Base-by-base conservation (phyloP, 2,329 filamentous ascomycete species). In the Zasmidium angulare region DNA sequence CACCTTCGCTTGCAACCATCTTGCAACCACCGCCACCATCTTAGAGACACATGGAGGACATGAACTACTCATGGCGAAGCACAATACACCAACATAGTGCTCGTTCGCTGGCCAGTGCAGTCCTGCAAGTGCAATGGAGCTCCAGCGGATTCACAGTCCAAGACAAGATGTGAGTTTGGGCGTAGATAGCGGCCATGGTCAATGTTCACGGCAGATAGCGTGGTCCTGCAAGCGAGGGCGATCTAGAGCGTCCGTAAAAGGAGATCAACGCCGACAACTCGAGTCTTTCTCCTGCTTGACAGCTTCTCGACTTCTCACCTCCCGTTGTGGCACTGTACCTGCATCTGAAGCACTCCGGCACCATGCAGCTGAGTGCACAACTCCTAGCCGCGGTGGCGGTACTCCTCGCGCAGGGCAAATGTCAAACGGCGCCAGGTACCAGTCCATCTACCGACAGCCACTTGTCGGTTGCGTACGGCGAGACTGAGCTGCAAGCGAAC, bases 401-500 rank as follows among this genome's bases (percentile, higher is more conserved):
- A 4, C 50, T 53, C n/a, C 1, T 53, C 19, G 24, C 22, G n/a
- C 50, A 53, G 20, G 29, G 11, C 29, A 48, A 50, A 51, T 46
- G 48, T 26, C 58, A 60, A 47, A 60, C 58, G 7, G 53, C 58
- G 23, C 29, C 49, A 11, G 54, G 54, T 29, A 52, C 50, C 9
- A 40, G 40, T 7, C 58, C 58, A 11, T 24, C 49, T 3, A 54
- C 58, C 3, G 46, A 24, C 49, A 11, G 46, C 19, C 24, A 46
- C 24, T 23, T 60, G 46, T 40, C 20, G 20, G 54, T 55, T 2
- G 23, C 21, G 10, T 60, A 60, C 24, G 48, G 51, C n/a, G 46
- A 36, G 9, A 47, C 46, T 22, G 50, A 20, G 2, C 23, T 60
- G 2, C 31, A 55, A 20, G 49, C 58, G 3, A 57, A 54, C 31